These are phyloP conservation scores for Pseudozyma hubeiensis DNA, from an alignment of 1,284 basidiomycete species.

Conservation along the genomic window DNA sequence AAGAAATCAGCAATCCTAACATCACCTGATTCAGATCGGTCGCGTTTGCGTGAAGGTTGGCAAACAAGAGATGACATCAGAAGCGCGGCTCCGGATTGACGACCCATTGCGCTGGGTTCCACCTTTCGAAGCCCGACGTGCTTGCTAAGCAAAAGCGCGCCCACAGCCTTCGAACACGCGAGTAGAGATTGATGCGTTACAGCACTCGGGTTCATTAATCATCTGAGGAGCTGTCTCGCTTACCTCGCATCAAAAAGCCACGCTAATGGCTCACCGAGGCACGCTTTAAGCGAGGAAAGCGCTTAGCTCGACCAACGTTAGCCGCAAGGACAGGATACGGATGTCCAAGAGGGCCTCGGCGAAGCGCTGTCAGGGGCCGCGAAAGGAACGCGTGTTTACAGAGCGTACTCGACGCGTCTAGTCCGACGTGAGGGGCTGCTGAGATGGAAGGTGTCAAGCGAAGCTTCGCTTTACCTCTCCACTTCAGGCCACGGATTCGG, in stretches of 20 bases:
- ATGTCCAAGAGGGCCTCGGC: slow-evolving; percentile 7
- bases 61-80: no score
- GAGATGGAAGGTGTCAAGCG: slow-evolving; percentile 8
- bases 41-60: no score
- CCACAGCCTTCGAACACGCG: no score
- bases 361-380: slow-evolving; percentile 26
- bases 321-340: background rate
- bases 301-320: background rate
- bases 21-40: no score
- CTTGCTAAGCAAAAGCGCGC: no score
- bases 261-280: slow-evolving; percentile 18
- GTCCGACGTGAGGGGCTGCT: slow-evolving; percentile 17
- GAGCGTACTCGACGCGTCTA: background rate
- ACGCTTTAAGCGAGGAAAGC: slow-evolving; percentile 17
- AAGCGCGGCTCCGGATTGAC: no score
- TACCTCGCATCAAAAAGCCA: background rate
- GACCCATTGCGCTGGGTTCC: no score
- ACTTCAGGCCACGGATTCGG: no score
- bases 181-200: no score
- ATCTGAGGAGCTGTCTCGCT: background rate
- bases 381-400: slow-evolving; percentile 5
- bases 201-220: background rate
- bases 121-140: no score
- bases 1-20: no score
- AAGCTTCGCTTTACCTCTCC: background rate